Percentiles rank a stretch among this genome's conserved stretches.
phyloP scores from a whole-genome alignment of 2,329 filamentous ascomycete species.

The Fusarium proliferatum region DNA sequence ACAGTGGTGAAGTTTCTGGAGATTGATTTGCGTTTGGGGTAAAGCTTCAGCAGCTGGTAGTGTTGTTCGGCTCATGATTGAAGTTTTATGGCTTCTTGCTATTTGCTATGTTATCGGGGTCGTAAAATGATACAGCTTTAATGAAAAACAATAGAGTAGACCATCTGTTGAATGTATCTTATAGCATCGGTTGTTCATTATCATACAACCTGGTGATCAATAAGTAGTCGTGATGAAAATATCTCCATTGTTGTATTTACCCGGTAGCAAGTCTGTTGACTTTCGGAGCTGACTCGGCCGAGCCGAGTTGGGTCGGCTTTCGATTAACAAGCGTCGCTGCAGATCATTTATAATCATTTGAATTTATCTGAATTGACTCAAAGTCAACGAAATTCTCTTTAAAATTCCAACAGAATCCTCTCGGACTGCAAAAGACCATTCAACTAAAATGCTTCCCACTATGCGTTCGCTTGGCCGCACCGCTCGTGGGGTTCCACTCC shows the following conservation, averaged over 20 bases:
- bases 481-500: background rate
- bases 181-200: rapidly evolving
- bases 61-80: too few relatives aligned
- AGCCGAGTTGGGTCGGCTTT: background rate
- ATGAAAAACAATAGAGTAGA: too few relatives aligned
- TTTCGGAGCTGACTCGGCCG: background rate
- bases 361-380: background rate
- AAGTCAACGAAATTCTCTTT: background rate
- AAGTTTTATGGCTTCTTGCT: background rate
- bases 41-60: too few relatives aligned
- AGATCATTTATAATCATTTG: background rate
- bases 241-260: background rate
- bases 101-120: rapidly evolving
- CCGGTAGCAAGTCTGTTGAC: background rate
- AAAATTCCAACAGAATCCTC: rapidly evolving
- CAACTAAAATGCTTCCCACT: background rate
- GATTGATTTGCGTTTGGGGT: too few relatives aligned
- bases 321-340: background rate
- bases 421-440: rapidly evolving
- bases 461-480: background rate
- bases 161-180: rapidly evolving
- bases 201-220: rapidly evolving
- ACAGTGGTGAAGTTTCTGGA: too few relatives aligned
- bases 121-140: too few relatives aligned
- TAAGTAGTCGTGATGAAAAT: rapidly evolving